A percentile compares a stretch with the other conserved stretches of the same genome.
Conservation (phyloP, 2,329 filamentous ascomycete genomes). For the Westerdykella sp. region DNA sequence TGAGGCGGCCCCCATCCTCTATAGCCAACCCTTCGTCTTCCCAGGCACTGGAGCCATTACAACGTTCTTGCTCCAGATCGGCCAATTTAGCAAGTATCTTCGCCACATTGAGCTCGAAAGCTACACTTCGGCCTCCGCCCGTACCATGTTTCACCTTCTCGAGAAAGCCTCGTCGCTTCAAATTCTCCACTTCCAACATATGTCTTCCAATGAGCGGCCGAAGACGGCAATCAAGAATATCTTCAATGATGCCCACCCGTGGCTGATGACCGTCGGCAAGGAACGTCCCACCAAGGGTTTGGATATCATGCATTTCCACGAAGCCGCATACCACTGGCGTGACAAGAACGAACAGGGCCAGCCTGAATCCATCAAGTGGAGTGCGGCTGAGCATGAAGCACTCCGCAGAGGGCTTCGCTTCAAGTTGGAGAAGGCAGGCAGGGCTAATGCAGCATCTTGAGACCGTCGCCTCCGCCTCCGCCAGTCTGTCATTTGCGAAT, state of each 20-base stretch:
- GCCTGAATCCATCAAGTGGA: slow-evolving; percentile 6
- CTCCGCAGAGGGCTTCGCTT: no score
- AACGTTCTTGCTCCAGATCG: slow-evolving; percentile 27
- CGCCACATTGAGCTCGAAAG: slow-evolving; percentile 18
- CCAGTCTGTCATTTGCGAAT: no score
- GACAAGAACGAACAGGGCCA: slow-evolving; percentile 5
- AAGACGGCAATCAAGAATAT: slow-evolving; percentile 31
- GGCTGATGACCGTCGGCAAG: slow-evolving; percentile 4
- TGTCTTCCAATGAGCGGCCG: slow-evolving; percentile 15
- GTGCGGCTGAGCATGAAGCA: slow-evolving; percentile 1
- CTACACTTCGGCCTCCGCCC: slow-evolving; percentile 25
- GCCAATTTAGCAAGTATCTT: slow-evolving; percentile 14
- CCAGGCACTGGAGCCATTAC: slow-evolving; percentile 24
- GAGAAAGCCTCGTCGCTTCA: slow-evolving; percentile 22
- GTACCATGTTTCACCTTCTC: slow-evolving; percentile 28
- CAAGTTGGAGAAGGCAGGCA: no score
- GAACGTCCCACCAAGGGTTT: slow-evolving; percentile 6
- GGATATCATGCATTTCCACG: slow-evolving; percentile 7
- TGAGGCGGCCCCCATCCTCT: slow-evolving; percentile 27
- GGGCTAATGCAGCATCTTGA: no score
- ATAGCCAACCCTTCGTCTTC: slow-evolving; percentile 24
- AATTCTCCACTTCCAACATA: slow-evolving; percentile 19
- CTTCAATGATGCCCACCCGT: slow-evolving; percentile 22
- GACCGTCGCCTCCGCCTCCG: no score
- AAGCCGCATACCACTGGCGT: slow-evolving; percentile 7